Evolutionary conservation across 345 rosid species (phyloP), one percentile per base, ranked within the genome.

Genomic region (Brassica incana): DNA sequence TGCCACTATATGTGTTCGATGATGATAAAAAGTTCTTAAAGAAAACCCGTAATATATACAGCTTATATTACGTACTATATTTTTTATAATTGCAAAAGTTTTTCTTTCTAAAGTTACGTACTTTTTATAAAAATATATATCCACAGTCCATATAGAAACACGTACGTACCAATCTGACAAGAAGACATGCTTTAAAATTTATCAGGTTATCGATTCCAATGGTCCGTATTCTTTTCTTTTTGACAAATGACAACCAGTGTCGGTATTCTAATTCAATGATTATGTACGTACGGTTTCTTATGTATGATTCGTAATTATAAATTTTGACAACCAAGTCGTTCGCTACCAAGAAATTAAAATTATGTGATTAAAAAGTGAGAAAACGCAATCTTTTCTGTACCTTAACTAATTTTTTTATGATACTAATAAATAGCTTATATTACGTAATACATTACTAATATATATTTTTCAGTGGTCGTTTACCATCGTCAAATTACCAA

Each of bases 161-260:
- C 77, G 82, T 67, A 73, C 40, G 14, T 78, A 45, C 40, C 40
- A 60, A 73, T 67, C 61, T 59, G 54, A 72, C 82, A 68, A 79
- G n/a, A 79, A 45, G 78, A 9, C 58, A 73, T 60, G 65, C 65
- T 67, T 67, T 79, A 59, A 29, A 30, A 59, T 67, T 69, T 32
- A 67, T 67, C 69, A 59, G 30, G 56, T 73, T 43, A 71, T 56
- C 43, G 67, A 38, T 77, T 77, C 65, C 71, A 64, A 6, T 64
- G 77, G 77, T 78, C 63, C 54, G 73, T 72, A 70, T 70, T 50
- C 0, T 25, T 29, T 29, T 29, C 5, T 27, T 61, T 25, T 36
- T 36, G 43, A 7, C 43, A 36, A 36, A 36, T 25, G 65, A 61
- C 65, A 61, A 59, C 32, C 64, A 59, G 30, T 60, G 76, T 72